Percentiles rank a stretch among this genome's conserved stretches.
These are phyloP conservation scores for Draba incana DNA, from an alignment of 345 rosid genomes.

Conservation along the genomic window DNA sequence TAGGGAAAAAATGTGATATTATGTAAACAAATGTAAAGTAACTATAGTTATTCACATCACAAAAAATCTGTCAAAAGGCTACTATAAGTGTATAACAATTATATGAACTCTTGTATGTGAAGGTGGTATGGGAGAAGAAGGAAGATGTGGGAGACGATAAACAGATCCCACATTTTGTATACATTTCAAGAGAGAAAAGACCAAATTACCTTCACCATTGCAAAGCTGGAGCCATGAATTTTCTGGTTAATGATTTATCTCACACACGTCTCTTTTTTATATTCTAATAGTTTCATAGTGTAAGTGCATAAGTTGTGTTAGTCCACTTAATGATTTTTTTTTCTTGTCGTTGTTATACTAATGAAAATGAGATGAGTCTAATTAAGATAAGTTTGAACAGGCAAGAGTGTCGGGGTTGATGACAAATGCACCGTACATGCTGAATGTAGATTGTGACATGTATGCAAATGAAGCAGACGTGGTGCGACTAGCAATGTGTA, in stretches of 20 bases:
- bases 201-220: constrained; percentile 53
- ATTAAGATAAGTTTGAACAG: constrained; percentile 33
- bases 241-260: constrained; percentile 40
- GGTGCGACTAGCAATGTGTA: constrained; percentile 52
- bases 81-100: too few relatives aligned
- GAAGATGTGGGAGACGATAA: constrained; percentile 31
- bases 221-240: constrained; percentile 78
- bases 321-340: neutral
- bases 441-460: constrained; percentile 76
- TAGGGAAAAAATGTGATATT: too few relatives aligned
- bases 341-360: neutral
- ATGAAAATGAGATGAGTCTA: neutral
- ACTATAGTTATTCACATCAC: too few relatives aligned
- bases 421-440: constrained; percentile 68
- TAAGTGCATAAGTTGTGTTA: neutral
- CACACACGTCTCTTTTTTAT: neutral
- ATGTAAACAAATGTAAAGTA: too few relatives aligned
- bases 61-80: too few relatives aligned
- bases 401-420: constrained; percentile 63
- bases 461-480: constrained; percentile 52
- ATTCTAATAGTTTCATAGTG: neutral
- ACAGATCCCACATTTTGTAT: constrained; percentile 55
- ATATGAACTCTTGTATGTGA: neutral
- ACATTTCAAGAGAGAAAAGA: constrained; percentile 61
- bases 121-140: constrained; percentile 58